Base-by-base conservation (phyloP, 805 yeast species). In the Grigorovia transvaalensis region DNA sequence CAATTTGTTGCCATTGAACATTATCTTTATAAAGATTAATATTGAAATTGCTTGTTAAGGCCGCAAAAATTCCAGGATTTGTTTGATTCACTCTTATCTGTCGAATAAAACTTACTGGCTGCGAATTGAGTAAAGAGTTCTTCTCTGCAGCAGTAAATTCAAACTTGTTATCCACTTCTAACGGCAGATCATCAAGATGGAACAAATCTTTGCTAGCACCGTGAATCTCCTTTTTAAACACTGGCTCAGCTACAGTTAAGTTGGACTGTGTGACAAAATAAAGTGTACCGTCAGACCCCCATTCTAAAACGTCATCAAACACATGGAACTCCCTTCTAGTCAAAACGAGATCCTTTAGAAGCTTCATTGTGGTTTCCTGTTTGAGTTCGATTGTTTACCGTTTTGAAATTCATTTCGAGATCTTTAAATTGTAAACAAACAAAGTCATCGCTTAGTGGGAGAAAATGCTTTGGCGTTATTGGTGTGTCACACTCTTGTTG, bases 251-350 rank as follows among this genome's bases (percentile, higher is more conserved):
- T 9, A 62, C 51, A 9, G 65, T 62, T 17, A 66, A 44, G 19
- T 63, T 62, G 4, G 69, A 64, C 2, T 53, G 50, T 0, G 69
- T 59, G 5, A 59, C 59, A 15, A 67, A 48, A 40, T 54, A 65
- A 17, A 67, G 30, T 2, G 60, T 57, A 9, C 71, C 71, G 53
- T 66, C 64, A 6, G 56, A 53, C 2, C 59, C 59, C 71, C 71
- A 67, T 8, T 50, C 43, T 3, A 66, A 27, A 44, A 57, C 63
- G 27, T 58, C 55, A 29, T 59, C 52, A 63, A 65, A 62, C 47
- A 59, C 59, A 42, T 56, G 59, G 9, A 65, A 53, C 42, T 65
- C 68, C 50, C 59, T 62, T 47, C 71, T 57, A 12, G 45, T 44
- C 8, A 67, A 49, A 17, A 57, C 47, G 23, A 67, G 50, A 56